Conservation (phyloP, 1,284 basidiomycete species). For the Stereum hirsutum region DNA sequence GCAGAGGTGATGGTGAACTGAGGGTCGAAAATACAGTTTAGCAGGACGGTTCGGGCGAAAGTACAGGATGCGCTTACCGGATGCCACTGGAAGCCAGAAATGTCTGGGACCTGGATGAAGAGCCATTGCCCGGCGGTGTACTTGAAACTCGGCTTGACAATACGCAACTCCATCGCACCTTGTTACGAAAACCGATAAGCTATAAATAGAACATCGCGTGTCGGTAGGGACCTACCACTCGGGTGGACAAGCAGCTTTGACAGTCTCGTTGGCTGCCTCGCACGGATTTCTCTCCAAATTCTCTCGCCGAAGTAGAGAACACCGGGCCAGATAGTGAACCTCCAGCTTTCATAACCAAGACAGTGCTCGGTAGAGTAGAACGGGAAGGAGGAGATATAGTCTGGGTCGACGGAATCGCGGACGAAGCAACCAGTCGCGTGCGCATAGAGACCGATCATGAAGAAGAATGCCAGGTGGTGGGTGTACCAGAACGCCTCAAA, state of each 20-base stretch:
- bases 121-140: conserved; percentile 89
- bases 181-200: conserved; percentile 16
- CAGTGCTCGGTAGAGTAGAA: conserved; percentile 80
- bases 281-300: conserved; percentile 71
- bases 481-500: conserved; percentile 95
- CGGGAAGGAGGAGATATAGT: conserved; percentile 59
- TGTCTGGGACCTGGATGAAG: conserved; percentile 78
- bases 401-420: conserved; percentile 66
- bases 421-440: conserved; percentile 93
- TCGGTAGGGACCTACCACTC: conserved; percentile 42
- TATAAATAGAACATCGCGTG: conserved; percentile 1
- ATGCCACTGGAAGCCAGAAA: conserved; percentile 84
- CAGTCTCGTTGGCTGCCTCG: conserved; percentile 63
- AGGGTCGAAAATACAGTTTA: conserved; percentile 5
- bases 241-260: conserved; percentile 78
- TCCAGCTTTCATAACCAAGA: conserved; percentile 81
- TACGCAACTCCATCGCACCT: conserved; percentile 85
- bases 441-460: conserved; percentile 80
- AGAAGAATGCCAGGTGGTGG: conserved; percentile 87
- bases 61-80: conserved; percentile 41
- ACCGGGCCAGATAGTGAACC: conserved; percentile 82
- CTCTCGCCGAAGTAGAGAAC: conserved; percentile 82
- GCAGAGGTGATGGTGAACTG: conserved; percentile 91
- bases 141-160: conserved; percentile 81
- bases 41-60: conserved; percentile 5